Percentiles rank a stretch among this genome's conserved stretches.
phyloP scores from a whole-genome alignment of 2,329 filamentous ascomycete species.

The Fulvia fulva region DNA sequence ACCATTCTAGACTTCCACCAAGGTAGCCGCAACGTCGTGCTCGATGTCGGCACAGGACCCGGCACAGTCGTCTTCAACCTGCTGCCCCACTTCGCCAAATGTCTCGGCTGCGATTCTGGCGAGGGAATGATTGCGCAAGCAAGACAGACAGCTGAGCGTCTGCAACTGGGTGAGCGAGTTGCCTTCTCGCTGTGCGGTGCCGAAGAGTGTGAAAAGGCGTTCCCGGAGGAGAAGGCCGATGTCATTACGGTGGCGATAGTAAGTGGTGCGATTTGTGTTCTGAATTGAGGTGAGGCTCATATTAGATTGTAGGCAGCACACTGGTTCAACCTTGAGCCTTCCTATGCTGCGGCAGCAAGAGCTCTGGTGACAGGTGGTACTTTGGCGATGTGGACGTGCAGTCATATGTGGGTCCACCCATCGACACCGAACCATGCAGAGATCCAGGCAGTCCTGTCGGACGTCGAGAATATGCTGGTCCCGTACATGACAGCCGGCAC shows the following conservation, averaged over 20 bases:
- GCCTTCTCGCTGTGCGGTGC: slow-evolving; percentile 14
- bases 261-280: background rate
- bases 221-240: slow-evolving; percentile 17
- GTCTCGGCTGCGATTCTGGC: slow-evolving; percentile 51
- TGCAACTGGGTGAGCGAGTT: slow-evolving; percentile 6
- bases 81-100: slow-evolving; percentile 44
- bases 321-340: slow-evolving; percentile 55
- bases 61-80: slow-evolving; percentile 49
- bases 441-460: slow-evolving; percentile 42
- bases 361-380: slow-evolving; percentile 52
- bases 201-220: slow-evolving; percentile 15
- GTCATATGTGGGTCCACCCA: slow-evolving; percentile 29
- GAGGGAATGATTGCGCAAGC: slow-evolving; percentile 53
- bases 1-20: slow-evolving; percentile 47
- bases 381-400: slow-evolving; percentile 50
- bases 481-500: slow-evolving; percentile 46
- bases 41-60: slow-evolving; percentile 58
- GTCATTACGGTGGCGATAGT: slow-evolving; percentile 23
- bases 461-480: slow-evolving; percentile 37
- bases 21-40: slow-evolving; percentile 39
- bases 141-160: slow-evolving; percentile 16
- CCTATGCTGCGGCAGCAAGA: slow-evolving; percentile 47
- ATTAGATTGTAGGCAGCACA: slow-evolving; percentile 35
- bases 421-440: slow-evolving; percentile 40
- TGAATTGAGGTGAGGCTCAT: background rate